Evolutionary conservation across 176 grass and related monocot species (phyloP).

Genomic region (Aegilops longissima): DNA sequence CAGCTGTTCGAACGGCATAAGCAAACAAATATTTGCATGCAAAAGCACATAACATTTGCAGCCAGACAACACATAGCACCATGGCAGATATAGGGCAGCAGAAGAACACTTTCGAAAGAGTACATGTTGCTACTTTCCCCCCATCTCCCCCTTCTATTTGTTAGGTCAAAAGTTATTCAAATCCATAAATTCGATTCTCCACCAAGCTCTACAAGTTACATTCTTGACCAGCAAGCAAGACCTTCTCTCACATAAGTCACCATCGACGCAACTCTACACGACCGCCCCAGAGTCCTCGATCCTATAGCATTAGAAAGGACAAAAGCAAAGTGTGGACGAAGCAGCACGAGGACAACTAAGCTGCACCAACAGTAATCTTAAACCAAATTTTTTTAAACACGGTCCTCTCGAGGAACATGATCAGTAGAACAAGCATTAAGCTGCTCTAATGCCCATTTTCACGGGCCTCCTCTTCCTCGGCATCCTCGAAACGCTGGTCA

Average conservation of each 20-base stretch:
- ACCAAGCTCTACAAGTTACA: slow-evolving; percentile 68
- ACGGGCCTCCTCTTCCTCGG: slow-evolving; percentile 59
- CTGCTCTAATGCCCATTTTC: slow-evolving; percentile 52
- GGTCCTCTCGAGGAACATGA: slow-evolving; percentile 13
- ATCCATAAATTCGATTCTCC: slow-evolving; percentile 22
- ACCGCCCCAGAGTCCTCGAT: slow-evolving; percentile 8
- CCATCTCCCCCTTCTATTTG: slow-evolving; percentile 29
- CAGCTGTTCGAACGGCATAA: background rate
- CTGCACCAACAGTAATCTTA: slow-evolving; percentile 37
- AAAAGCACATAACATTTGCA: too few species aligned
- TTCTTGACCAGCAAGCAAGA: slow-evolving; percentile 99
- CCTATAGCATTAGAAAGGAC: slow-evolving; percentile 12
- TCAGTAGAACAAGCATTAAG: slow-evolving; percentile 1
- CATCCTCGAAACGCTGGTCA: slow-evolving; percentile 86
- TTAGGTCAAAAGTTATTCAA: slow-evolving; percentile 45
- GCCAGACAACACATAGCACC: too few species aligned
- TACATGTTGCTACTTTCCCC: background rate
- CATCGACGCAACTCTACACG: slow-evolving; percentile 37
- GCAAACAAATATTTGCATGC: too few species aligned
- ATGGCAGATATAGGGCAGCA: too few species aligned
- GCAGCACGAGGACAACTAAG: slow-evolving; percentile 37
- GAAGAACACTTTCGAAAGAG: background rate
- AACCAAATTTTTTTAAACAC: slow-evolving; percentile 3
- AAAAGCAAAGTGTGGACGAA: slow-evolving; percentile 1
- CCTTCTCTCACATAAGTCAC: slow-evolving; percentile 67